Evolutionary conservation across 2,329 filamentous ascomycete species (phyloP), one percentile per base, ranked within the genome.

Genomic region (Venturia oleaginea): DNA sequence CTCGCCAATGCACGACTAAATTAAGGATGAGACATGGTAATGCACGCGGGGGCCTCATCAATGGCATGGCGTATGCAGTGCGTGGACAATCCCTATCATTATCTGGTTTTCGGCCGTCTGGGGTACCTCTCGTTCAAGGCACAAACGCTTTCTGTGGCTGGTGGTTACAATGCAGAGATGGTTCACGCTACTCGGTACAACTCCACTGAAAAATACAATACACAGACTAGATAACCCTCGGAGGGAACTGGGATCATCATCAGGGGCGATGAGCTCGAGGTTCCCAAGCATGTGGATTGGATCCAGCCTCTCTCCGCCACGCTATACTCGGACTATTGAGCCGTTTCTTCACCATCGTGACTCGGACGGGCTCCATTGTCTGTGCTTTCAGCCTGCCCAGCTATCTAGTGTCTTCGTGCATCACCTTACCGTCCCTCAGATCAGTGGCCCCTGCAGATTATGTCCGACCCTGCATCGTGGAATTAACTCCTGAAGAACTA

Each of bases 381-480:
- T 4, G 15, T 32, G 51, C 51, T n/a, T 19, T n/a, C 51, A 34
- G 51, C 51, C 51, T 55, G 51, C 22, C 27, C 22, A 57, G 46
- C 51, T 55, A 27, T 34, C 27, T 34, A 57, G 46, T 51, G 46
- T 34, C 27, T 57, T 57, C 19, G 27, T 57, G 51, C 13, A 57
- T n/a, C 17, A 57, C 27, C 27, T 34, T 17, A 57, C 30, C 27
- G 17, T 57, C 51, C 24, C 51, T 51, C 27, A 4, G 51, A 57
- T 57, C 19, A 57, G 19, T 57, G 51, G 27, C 19, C 51, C 51
- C 51, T 57, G 51, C 51, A 57, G 51, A 6, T 34, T 15, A 34
- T 30, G 34, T 75, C 73, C 2, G 73, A 74, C 51, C 51, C 51
- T 57, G 51, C 27, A n/a, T 57, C 27, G 27, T 22, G 15, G 3